Evolutionary conservation across 78 protist genomes (phyloP).

Genomic region (Tieghemostelium lacteum): DNA sequence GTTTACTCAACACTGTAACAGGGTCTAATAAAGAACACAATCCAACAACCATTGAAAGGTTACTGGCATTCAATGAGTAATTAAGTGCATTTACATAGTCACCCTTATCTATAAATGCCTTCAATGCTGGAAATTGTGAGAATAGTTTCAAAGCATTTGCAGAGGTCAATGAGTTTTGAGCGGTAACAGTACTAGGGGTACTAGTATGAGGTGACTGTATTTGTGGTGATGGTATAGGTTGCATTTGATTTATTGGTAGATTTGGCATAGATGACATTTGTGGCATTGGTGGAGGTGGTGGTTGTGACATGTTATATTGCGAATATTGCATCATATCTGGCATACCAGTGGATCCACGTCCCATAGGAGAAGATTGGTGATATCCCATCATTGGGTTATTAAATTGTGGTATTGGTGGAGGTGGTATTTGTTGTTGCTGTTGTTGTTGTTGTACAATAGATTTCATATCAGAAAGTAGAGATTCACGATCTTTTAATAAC

Average conservation of each 20-base stretch:
- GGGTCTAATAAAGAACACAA: constrained; percentile 50
- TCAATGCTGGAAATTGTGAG: constrained; percentile 40
- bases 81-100: constrained; percentile 32
- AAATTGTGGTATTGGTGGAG: constrained; percentile 8
- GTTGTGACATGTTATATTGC: not conserved
- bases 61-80: constrained; percentile 45
- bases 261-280: not conserved
- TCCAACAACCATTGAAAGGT: constrained; percentile 47
- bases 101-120: constrained; percentile 30
- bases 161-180: not conserved
- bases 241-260: not conserved
- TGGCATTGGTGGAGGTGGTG: not conserved
- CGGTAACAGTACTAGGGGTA: not conserved
- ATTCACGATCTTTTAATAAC: constrained; percentile 12
- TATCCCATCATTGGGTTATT: not conserved
- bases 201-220: not conserved
- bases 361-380: not conserved
- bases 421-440: constrained; percentile 18
- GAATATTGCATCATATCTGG: not conserved
- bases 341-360: not conserved
- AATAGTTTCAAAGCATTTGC: not conserved
- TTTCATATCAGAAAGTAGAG: not conserved
- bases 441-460: not conserved
- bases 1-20: constrained; percentile 3
- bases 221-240: not conserved